A percentile compares a stretch with the other conserved stretches of the same genome.
Conservation (phyloP, 2,329 filamentous ascomycete species). For the Botrytis galanthina region DNA sequence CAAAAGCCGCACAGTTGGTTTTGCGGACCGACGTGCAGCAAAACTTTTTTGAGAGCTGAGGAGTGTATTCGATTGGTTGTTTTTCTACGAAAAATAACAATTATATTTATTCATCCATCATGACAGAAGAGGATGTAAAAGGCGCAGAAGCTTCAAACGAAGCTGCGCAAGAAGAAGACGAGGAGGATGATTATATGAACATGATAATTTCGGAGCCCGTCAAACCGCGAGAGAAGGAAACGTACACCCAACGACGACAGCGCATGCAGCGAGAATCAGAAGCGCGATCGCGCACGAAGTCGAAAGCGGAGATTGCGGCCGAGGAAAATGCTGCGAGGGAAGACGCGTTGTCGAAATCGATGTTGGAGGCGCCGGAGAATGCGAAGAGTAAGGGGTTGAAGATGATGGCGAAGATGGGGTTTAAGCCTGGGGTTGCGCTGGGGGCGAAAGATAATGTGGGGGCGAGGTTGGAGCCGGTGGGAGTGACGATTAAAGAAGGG, state of each 20-base stretch:
- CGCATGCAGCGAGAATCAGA: slow-evolving; percentile 59
- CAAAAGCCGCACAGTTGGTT: neutral
- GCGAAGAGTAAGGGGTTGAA: slow-evolving; percentile 80
- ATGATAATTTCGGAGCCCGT: slow-evolving; percentile 78
- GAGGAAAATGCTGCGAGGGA: slow-evolving; percentile 72
- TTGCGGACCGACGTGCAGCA: neutral
- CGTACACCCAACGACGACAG: slow-evolving; percentile 55
- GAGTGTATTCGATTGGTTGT: neutral
- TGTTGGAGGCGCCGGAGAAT: slow-evolving; percentile 56
- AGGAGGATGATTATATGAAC: slow-evolving; percentile 92
- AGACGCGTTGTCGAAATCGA: slow-evolving; percentile 69
- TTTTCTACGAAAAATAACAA: neutral
- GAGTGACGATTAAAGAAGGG: slow-evolving; percentile 73
- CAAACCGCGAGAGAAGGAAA: slow-evolving; percentile 51
- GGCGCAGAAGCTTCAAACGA: neutral
- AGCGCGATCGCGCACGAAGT: slow-evolving; percentile 65
- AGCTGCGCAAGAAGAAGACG: slow-evolving; percentile 31
- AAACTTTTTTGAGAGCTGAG: neutral
- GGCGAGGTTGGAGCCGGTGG: slow-evolving; percentile 66
- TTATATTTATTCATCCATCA: neutral
- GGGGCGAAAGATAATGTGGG: slow-evolving; percentile 57
- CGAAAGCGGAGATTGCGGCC: slow-evolving; percentile 78
- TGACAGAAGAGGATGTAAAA: neutral
- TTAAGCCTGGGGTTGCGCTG: slow-evolving; percentile 70
- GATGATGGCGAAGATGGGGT: slow-evolving; percentile 98